phyloP scores from a whole-genome alignment of 129 eudicot species.

The Smallanthus sonchifolius region DNA sequence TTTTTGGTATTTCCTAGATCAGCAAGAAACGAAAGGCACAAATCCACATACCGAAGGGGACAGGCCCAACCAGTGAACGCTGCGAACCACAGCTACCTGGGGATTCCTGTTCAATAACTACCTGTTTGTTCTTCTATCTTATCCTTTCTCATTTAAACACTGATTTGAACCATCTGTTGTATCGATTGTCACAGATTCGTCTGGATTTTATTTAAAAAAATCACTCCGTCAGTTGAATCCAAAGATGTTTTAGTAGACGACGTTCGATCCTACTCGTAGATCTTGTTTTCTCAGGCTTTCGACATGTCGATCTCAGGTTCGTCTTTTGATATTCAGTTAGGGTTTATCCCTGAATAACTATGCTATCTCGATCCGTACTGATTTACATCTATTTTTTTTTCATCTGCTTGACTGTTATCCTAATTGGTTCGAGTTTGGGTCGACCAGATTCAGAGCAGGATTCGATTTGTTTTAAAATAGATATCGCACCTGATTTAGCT shows the following conservation, averaged over 20 bases:
- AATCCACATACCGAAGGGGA: background rate
- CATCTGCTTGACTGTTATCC: background rate
- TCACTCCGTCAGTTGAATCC: background rate
- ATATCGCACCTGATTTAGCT: background rate
- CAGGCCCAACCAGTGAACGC: background rate
- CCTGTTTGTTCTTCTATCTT: background rate
- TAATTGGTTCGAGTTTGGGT: background rate
- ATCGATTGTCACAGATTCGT: no score
- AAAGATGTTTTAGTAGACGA: background rate
- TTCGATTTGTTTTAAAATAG: background rate
- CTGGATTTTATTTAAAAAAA: no score
- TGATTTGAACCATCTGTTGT: no score
- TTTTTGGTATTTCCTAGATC: background rate
- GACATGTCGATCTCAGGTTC: background rate
- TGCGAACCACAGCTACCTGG: background rate
- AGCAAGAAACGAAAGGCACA: conserved; percentile 15
- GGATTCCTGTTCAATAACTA: background rate
- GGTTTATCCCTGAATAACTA: background rate
- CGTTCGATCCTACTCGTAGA: background rate
- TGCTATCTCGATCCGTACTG: background rate
- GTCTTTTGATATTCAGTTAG: background rate
- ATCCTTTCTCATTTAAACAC: background rate
- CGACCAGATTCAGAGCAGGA: background rate
- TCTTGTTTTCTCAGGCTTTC: background rate
- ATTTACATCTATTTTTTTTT: background rate